Conservation (phyloP, 2,329 filamentous ascomycete species). For the Emericellopsis atlantica region DNA sequence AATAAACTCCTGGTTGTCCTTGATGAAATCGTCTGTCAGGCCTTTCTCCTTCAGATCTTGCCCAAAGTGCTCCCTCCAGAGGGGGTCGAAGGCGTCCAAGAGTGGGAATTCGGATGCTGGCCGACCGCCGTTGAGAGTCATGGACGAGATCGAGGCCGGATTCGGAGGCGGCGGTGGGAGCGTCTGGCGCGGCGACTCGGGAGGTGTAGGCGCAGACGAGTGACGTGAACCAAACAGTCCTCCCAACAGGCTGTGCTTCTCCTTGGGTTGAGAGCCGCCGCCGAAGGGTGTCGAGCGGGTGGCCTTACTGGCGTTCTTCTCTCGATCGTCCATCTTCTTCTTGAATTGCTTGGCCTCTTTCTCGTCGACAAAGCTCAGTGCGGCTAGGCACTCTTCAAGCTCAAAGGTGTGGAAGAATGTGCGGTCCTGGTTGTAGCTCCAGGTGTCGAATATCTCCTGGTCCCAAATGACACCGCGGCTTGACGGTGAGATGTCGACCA, state of each 20-base stretch:
- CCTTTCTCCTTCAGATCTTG: conserved; percentile 50
- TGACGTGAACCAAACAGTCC: conserved; percentile 51
- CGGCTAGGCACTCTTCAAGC: conserved; percentile 81
- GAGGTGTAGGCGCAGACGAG: conserved; percentile 42
- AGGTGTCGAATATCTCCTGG: conserved; percentile 93
- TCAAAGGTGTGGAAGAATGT: conserved; percentile 98
- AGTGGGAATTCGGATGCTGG: conserved; percentile 44
- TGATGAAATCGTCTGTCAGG: conserved; percentile 53
- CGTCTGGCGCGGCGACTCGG: conserved; percentile 39
- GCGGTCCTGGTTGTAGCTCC: conserved; percentile 90
- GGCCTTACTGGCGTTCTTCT: conserved; percentile 88
- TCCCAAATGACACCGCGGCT: conserved; percentile 88
- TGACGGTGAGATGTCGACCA: conserved; percentile 83
- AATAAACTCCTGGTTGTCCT: conserved; percentile 57
- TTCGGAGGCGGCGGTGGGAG: conserved; percentile 19
- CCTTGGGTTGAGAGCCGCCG: conserved; percentile 26
- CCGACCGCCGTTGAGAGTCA: conserved; percentile 31
- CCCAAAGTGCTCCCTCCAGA: conserved; percentile 54
- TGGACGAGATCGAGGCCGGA: conserved; percentile 26
- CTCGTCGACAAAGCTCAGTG: conserved; percentile 86
- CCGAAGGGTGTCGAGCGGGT: conserved; percentile 70
- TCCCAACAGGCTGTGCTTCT: conserved; percentile 39
- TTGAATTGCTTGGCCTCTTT: conserved; percentile 95
- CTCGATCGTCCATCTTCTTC: conserved; percentile 92
- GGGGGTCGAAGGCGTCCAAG: conserved; percentile 50